Evolutionary conservation across 345 rosid species (phyloP).

Genomic region (Populus ilicifolia): DNA sequence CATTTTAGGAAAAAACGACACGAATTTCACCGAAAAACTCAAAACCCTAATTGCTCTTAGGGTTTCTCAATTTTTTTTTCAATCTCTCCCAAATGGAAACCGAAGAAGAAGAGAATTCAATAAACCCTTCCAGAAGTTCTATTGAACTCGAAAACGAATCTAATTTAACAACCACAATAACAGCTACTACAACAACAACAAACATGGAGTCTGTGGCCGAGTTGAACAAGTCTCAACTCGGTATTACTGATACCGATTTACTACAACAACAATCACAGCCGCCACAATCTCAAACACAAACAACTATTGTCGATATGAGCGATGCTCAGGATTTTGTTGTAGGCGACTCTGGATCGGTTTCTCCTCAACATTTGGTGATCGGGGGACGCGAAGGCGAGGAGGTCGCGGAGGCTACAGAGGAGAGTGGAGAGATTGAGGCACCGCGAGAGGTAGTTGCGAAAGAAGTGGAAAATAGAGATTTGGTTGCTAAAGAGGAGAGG

Average conservation of each 20-base stretch:
- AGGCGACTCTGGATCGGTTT: not conserved
- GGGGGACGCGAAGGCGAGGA: slow-evolving; percentile 17
- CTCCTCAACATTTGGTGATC: slow-evolving; percentile 8
- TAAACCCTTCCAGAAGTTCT: slow-evolving; percentile 13
- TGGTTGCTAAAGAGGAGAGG: slow-evolving; percentile 14
- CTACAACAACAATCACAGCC: not conserved
- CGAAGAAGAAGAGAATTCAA: slow-evolving; percentile 44
- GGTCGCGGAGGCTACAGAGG: not conserved
- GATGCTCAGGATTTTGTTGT: slow-evolving; percentile 11
- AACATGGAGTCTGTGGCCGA: slow-evolving; percentile 10
- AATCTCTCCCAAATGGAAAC: slow-evolving; percentile 36
- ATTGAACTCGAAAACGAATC: slow-evolving; percentile 18
- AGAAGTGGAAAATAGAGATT: slow-evolving; percentile 1
- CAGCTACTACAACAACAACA: not conserved
- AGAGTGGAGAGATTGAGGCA: not conserved
- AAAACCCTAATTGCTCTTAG: slow-evolving; percentile 28
- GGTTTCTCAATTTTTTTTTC: slow-evolving; percentile 19
- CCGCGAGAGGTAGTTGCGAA: not conserved
- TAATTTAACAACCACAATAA: not conserved
- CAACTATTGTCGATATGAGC: not conserved
- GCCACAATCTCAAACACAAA: slow-evolving; percentile 2
- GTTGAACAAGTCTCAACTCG: not conserved
- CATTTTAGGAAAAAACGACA: slow-evolving; percentile 5
- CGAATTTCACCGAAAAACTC: slow-evolving; percentile 22
- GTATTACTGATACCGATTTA: slow-evolving; percentile 6